Evolutionary conservation across 164 flowering plant species (phyloP), one percentile per base, ranked within the genome.

Genomic region (Nymphaea colorata): DNA sequence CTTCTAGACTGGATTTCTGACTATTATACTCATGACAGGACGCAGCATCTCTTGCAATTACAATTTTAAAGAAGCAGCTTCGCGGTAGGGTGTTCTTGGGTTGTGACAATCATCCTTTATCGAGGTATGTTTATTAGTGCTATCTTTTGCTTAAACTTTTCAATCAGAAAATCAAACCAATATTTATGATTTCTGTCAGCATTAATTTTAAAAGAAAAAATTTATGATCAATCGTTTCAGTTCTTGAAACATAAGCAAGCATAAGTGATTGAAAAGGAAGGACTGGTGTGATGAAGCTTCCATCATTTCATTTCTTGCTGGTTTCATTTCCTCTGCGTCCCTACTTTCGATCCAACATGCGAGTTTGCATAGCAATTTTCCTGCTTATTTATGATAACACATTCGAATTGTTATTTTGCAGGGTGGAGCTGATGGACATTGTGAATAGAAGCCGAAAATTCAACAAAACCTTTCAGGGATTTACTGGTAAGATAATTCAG

Each of bases 101-200:
- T 43, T 94, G 97, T 72, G 99, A 90, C 70, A 88, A 85, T 77
- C 93, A 90, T 82, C 99, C 98, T 66, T 41, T 94, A 70, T 87
- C 99, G 67, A 91, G 98, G 99, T 88, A 25, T 69, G 11, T 61
- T 61, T 17, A 16, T 55, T 0, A 8, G 36, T 25, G 36, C 36
- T 25, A 25, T 51, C 14, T 8, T 51, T 51, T 3, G 12, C 57
- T 51, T 51, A 8, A 51, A 8, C 57, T 15, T 51, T 51, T 51
- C 12, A 2, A 15, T 15, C 57, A 51, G 57, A 51, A 51, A 51
- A 51, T 3, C 14, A 51, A 25, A 25, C 36, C 36, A 25, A 25
- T 25, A 25, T 25, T 25, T 25, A 25, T 25, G 36, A 25, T 25
- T 25, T 25, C 36, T 25, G 36, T 25, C 36, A 25, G 1, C 36